These are phyloP conservation scores for Ormosia semicastrata DNA, from an alignment of 306 rosid species.

Conservation along the genomic window DNA sequence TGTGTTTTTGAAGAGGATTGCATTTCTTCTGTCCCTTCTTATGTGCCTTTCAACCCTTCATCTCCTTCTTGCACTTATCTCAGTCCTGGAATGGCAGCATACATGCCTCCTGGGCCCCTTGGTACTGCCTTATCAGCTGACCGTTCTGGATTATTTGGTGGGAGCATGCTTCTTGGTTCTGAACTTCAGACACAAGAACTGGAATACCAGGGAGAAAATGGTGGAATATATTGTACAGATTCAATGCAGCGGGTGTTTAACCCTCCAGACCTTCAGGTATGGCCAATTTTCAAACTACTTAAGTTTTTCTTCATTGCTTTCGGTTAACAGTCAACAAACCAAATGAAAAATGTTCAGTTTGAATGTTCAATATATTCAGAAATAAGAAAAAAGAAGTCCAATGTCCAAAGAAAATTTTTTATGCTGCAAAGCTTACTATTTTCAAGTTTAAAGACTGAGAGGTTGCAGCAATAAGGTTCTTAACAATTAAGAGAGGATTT, in stretches of 20 bases:
- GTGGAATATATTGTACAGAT: constrained; percentile 67
- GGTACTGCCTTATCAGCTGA: constrained; percentile 61
- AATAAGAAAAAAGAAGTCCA: neutral
- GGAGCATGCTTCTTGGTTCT: constrained; percentile 56
- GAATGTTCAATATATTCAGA: constrained; percentile 6
- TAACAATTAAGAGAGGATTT: neutral
- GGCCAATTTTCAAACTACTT: neutral
- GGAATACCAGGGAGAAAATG: constrained; percentile 77
- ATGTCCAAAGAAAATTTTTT: neutral
- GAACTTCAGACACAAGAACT: constrained; percentile 75
- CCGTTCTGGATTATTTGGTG: constrained; percentile 54
- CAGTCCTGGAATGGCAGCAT: constrained; percentile 49
- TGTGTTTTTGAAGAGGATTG: constrained; percentile 79
- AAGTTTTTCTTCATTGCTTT: neutral
- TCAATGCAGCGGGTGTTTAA: constrained; percentile 63
- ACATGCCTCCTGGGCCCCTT: constrained; percentile 55
- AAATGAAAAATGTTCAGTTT: constrained; percentile 1
- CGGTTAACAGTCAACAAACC: neutral
- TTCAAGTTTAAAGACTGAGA: neutral
- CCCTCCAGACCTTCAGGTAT: constrained; percentile 89
- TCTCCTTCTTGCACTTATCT: constrained; percentile 73
- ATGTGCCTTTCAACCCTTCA: constrained; percentile 64
- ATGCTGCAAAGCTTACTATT: constrained; percentile 1
- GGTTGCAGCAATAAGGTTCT: neutral
- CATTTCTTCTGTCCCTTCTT: constrained; percentile 78